phyloP scores from a whole-genome alignment of 1,139 yeast species.

The Kodamaea sp. region DNA sequence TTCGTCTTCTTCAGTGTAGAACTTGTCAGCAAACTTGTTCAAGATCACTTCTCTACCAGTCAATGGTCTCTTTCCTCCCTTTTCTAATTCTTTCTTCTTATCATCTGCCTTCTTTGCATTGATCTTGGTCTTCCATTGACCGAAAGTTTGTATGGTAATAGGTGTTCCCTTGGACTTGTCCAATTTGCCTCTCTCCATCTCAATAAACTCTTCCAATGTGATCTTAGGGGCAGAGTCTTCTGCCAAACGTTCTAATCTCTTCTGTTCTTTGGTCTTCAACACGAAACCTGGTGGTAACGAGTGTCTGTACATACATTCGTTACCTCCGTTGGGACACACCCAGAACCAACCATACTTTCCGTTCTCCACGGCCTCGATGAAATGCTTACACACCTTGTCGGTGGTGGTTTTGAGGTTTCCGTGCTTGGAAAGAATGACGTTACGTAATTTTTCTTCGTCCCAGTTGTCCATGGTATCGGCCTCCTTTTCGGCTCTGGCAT shows the following conservation, averaged over 20 bases:
- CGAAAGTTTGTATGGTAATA: conserved; percentile 80
- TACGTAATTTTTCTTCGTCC: conserved; percentile 94
- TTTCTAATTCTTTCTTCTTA: conserved; percentile 51
- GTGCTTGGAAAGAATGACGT: conserved; percentile 85
- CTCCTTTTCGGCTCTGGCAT: conserved; percentile 70
- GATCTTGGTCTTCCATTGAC: conserved; percentile 79
- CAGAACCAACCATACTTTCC: conserved; percentile 99
- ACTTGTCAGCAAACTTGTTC: conserved; percentile 70
- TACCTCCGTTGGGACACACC: conserved; percentile 95
- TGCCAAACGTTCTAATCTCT: conserved; percentile 84
- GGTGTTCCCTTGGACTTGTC: conserved; percentile 83
- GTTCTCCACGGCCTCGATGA: conserved; percentile 95
- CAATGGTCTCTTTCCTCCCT: conserved; percentile 46
- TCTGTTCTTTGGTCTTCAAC: conserved; percentile 94
- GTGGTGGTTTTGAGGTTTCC: conserved; percentile 95
- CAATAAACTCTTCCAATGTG: conserved; percentile 93
- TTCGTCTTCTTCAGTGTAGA: conserved; percentile 46
- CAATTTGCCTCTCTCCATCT: conserved; percentile 85
- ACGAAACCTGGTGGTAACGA: conserved; percentile 98
- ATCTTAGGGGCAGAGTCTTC: conserved; percentile 85
- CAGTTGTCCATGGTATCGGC: conserved; percentile 92
- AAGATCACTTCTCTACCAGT: conserved; percentile 84
- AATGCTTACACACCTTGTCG: conserved; percentile 89
- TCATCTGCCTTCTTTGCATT: conserved; percentile 61
- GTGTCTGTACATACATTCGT: conserved; percentile 91